phyloP scores from a whole-genome alignment of 2,329 filamentous ascomycete genomes.

The Knufia petricola region DNA sequence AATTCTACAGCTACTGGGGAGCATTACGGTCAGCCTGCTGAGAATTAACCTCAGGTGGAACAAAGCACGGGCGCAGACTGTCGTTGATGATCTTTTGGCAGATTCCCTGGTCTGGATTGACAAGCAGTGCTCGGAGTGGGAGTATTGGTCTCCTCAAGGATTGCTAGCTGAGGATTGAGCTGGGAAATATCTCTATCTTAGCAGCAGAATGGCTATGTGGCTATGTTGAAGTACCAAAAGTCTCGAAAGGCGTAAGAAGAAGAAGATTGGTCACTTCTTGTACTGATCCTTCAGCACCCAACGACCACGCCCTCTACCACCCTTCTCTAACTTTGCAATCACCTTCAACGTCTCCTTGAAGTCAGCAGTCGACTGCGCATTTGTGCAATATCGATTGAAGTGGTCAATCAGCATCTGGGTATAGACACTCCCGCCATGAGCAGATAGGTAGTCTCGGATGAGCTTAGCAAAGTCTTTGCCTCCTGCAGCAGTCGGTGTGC shows the following conservation, averaged over 20 bases:
- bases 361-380: slow-evolving; percentile 57
- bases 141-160: slow-evolving; percentile 66
- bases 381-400: slow-evolving; percentile 72
- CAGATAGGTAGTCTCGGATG: slow-evolving; percentile 69
- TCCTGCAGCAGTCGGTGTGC: slow-evolving; percentile 28
- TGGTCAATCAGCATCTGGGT: slow-evolving; percentile 83
- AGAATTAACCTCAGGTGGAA: slow-evolving; percentile 81
- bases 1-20: slow-evolving; percentile 79
- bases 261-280: slow-evolving; percentile 16
- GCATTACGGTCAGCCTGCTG: slow-evolving; percentile 82
- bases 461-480: slow-evolving; percentile 57
- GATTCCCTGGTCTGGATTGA: slow-evolving; percentile 94
- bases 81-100: slow-evolving; percentile 77
- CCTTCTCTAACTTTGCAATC: slow-evolving; percentile 61
- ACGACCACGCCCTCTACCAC: slow-evolving; percentile 40
- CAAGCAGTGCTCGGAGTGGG: slow-evolving; percentile 67
- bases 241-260: no score
- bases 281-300: slow-evolving; percentile 55
- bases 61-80: slow-evolving; percentile 71
- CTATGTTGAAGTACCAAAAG: no score
- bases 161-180: slow-evolving; percentile 34
- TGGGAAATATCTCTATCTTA: no score
- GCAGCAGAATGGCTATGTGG: no score
- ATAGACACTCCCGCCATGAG: slow-evolving; percentile 67
- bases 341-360: slow-evolving; percentile 73